Conservation (phyloP, 768 basidiomycete species). For the Myochromella boudieri region DNA sequence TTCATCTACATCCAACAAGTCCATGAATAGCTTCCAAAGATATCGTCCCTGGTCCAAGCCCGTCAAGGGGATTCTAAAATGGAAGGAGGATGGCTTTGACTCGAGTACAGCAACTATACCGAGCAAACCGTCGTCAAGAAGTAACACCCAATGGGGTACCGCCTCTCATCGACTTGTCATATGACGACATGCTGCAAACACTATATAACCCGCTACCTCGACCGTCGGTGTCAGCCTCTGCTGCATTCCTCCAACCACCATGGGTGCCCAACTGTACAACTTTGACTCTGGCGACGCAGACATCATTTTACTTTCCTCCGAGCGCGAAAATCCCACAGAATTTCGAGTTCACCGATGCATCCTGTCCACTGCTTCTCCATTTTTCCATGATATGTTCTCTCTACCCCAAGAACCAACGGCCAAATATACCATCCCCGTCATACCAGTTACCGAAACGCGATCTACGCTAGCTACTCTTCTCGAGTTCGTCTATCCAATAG, state of each 20-base stretch:
- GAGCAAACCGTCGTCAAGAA: too few relatives aligned
- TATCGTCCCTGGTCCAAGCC: too few relatives aligned
- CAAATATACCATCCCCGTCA: constrained; percentile 35
- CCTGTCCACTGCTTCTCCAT: constrained; percentile 61
- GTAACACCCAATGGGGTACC: too few relatives aligned
- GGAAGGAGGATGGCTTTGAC: too few relatives aligned
- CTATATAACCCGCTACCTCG: constrained; percentile 10
- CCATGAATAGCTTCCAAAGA: too few relatives aligned
- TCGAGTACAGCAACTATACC: too few relatives aligned
- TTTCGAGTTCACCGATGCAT: constrained; percentile 65
- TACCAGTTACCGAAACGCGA: constrained; percentile 56
- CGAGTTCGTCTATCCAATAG: constrained; percentile 61
- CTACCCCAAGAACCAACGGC: constrained; percentile 46
- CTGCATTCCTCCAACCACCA: constrained; percentile 9
- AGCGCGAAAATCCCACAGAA: constrained; percentile 35
- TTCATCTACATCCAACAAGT: too few relatives aligned
- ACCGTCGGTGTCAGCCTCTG: constrained; percentile 7
- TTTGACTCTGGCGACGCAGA: constrained; percentile 52
- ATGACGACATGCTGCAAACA: too few relatives aligned
- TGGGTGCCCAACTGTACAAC: constrained; percentile 34
- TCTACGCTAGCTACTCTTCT: constrained; percentile 49
- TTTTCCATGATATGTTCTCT: constrained; percentile 69
- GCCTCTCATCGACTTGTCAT: too few relatives aligned
- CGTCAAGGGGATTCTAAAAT: too few relatives aligned
- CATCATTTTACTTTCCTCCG: constrained; percentile 46